Evolutionary conservation across 2,329 filamentous ascomycete species (phyloP).

Genomic region (Ceratocystis cubensis): DNA sequence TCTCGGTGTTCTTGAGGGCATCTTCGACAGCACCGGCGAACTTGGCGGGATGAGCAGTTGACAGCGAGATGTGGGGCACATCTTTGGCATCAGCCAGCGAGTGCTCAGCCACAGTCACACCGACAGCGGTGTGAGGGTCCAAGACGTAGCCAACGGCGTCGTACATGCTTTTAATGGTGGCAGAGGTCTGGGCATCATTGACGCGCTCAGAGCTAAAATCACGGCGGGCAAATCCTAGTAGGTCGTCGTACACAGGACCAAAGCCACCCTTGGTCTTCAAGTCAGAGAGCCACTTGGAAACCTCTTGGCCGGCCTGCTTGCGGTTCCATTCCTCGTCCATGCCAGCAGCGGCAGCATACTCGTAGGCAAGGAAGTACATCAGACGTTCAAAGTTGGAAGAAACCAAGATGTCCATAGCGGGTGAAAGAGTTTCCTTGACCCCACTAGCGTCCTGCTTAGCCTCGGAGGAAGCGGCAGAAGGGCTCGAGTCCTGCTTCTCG

Average conservation of each 20-base stretch:
- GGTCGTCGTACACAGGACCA: constrained; percentile 56
- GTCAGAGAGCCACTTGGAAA: constrained; percentile 61
- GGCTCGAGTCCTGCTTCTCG: constrained; percentile 55
- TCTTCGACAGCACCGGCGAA: constrained; percentile 75
- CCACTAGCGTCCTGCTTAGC: constrained; percentile 53
- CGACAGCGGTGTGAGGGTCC: constrained; percentile 86
- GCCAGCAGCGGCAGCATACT: constrained; percentile 46
- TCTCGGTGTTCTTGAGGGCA: constrained; percentile 57
- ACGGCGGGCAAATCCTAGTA: constrained; percentile 56
- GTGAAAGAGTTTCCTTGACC: constrained; percentile 82
- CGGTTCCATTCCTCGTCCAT: constrained; percentile 55
- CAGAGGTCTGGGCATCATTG: constrained; percentile 53
- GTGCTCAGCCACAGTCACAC: constrained; percentile 61
- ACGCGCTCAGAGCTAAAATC: constrained; percentile 74
- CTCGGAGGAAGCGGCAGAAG: constrained; percentile 40
- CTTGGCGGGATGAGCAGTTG: constrained; percentile 92
- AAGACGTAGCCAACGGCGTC: constrained; percentile 60
- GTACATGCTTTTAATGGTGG: constrained; percentile 48
- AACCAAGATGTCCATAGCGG: constrained; percentile 96
- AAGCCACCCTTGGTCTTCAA: constrained; percentile 77
- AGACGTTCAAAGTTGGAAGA: constrained; percentile 94
- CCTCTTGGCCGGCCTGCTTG: constrained; percentile 61
- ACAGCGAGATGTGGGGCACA: constrained; percentile 66
- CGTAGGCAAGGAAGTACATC: constrained; percentile 81
- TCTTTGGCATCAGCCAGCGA: constrained; percentile 44